Evolutionary conservation across 805 yeast genomes (phyloP).

Genomic region (Ogataea parapolymorpha): DNA sequence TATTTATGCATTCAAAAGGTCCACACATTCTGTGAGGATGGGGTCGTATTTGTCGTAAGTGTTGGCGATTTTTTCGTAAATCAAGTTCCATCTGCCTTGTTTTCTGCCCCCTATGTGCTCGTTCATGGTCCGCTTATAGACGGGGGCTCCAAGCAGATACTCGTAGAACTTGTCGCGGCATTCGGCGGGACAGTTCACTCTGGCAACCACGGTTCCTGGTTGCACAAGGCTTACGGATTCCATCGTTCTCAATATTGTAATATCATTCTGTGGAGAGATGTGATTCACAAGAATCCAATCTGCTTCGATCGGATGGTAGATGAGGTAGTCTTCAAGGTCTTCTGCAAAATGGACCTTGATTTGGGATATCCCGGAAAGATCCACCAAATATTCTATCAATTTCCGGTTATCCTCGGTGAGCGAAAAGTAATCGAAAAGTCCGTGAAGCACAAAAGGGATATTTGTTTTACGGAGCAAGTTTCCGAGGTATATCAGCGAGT

Average conservation of each 20-base stretch:
- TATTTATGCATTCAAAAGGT: slow-evolving; percentile 10
- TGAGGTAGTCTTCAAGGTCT: slow-evolving; percentile 2
- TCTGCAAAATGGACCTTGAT: slow-evolving; percentile 9
- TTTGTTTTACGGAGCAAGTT: slow-evolving; percentile 13
- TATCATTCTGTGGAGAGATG: slow-evolving; percentile 6
- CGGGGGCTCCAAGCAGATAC: slow-evolving; percentile 24
- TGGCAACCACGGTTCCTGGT: slow-evolving; percentile 19
- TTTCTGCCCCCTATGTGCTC: slow-evolving; percentile 1
- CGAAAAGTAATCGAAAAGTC: slow-evolving; percentile 9
- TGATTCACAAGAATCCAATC: slow-evolving; percentile 25
- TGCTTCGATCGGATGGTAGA: neutral
- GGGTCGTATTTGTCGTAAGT: neutral
- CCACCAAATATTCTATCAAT: slow-evolving; percentile 17
- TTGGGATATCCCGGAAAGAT: slow-evolving; percentile 18
- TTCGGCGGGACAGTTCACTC: slow-evolving; percentile 10
- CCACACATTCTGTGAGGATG: slow-evolving; percentile 5
- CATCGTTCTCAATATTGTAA: slow-evolving; percentile 17
- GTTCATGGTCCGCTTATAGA: slow-evolving; percentile 11
- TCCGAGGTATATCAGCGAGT: slow-evolving; percentile 20
- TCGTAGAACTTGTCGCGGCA: slow-evolving; percentile 6
- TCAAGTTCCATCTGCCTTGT: slow-evolving; percentile 26
- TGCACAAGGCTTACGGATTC: slow-evolving; percentile 23
- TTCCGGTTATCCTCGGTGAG: slow-evolving; percentile 8
- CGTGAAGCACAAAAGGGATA: slow-evolving; percentile 15
- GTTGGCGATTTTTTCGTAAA: slow-evolving; percentile 10